Evolutionary conservation across 2,329 filamentous ascomycete genomes (phyloP).

Genomic region (Ophiocordyceps camponoti-saundersi): DNA sequence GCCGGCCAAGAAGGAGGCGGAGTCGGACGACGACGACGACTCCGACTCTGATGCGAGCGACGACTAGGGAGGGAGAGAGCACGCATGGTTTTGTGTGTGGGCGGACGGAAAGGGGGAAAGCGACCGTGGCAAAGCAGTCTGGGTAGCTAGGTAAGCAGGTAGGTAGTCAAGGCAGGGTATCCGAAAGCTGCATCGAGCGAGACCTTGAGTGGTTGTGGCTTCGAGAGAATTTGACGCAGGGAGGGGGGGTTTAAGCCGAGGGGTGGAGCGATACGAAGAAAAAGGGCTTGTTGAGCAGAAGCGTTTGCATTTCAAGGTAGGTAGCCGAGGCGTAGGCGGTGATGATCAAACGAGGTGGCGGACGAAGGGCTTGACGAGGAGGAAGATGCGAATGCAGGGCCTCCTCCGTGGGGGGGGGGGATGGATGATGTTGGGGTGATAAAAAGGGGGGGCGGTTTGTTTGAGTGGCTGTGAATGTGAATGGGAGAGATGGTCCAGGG

Average conservation of each 20-base stretch:
- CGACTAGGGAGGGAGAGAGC: background rate
- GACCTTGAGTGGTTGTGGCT: background rate
- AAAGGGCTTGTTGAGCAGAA: background rate
- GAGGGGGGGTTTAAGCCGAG: background rate
- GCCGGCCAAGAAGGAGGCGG: conserved; percentile 26
- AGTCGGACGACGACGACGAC: conserved; percentile 16
- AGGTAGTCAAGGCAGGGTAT: background rate
- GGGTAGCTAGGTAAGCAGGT: background rate
- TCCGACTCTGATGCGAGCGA: conserved; percentile 14
- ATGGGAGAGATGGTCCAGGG: background rate
- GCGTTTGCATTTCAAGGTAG: background rate
- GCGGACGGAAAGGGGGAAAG: background rate
- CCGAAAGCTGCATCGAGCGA: too few species aligned
- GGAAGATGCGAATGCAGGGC: too few species aligned
- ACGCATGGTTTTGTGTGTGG: background rate
- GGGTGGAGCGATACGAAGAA: background rate
- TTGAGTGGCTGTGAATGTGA: background rate
- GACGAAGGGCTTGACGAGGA: background rate
- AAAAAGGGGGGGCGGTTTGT: background rate
- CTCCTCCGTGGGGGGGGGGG: too few species aligned
- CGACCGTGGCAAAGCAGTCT: background rate
- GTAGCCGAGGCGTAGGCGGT: background rate
- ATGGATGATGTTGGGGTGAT: too few species aligned
- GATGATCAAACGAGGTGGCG: background rate
- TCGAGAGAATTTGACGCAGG: background rate